phyloP scores from a whole-genome alignment of 2,329 filamentous ascomycete species.

The Bertia moriformis region DNA sequence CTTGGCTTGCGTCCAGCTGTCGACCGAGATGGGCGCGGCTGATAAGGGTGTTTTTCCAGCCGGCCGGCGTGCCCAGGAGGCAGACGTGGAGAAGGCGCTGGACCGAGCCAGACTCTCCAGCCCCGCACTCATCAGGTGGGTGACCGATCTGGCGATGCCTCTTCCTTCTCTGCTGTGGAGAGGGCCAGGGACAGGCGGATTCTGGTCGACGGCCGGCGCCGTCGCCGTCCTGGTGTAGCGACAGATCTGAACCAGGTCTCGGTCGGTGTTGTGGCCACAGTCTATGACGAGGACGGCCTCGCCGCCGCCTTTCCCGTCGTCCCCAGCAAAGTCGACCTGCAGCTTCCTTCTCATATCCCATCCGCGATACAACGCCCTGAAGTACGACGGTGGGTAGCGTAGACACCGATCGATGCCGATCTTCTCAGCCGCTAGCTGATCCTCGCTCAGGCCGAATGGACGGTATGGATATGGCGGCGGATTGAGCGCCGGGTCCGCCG shows the following conservation, averaged over 20 bases:
- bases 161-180: not conserved
- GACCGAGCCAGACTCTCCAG: no score
- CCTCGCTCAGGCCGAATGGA: conserved; percentile 34
- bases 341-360: conserved; percentile 86
- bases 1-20: no score
- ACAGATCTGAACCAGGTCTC: conserved; percentile 22
- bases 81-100: not conserved
- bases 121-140: no score
- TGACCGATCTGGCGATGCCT: not conserved
- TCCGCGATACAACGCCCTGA: conserved; percentile 61
- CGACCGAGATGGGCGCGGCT: not conserved
- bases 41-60: no score
- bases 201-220: no score
- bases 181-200: no score
- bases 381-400: conserved; percentile 59
- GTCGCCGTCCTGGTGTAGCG: conserved; percentile 31
- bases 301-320: conserved; percentile 60
- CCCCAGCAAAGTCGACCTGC: conserved; percentile 76
- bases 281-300: conserved; percentile 67
- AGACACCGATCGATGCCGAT: conserved; percentile 68
- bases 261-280: conserved; percentile 51
- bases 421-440: conserved; percentile 63
- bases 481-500: not conserved
- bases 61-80: no score
- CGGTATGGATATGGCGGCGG: no score